Base-by-base conservation (phyloP, 495 filamentous ascomycete genomes). In the Evansstolkia leycettana region DNA sequence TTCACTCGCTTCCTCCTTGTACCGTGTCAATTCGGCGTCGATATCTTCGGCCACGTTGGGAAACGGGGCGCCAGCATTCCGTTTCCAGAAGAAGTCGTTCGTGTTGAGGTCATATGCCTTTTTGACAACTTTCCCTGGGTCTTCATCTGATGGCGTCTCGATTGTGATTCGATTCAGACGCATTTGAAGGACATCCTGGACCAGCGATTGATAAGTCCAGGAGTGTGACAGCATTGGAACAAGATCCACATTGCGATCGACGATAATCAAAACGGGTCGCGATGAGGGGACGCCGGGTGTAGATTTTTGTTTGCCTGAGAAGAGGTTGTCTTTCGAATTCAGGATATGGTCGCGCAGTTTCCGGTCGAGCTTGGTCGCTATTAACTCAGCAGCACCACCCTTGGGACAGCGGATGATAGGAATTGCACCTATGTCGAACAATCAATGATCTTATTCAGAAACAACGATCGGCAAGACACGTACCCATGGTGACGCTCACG, bases 181-280 rank as follows among this genome's bases (percentile, higher is more conserved):
- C 84, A 93, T 92, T 26, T 82, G 76, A 38, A 96, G 76, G 6
- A 99, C 81, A 59, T 99, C 92, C 43, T 94, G 81, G 19, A 95
- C 86, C 12, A 99, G 70, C 1, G 87, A 94, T 51, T 96, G 90
- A 50, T 99, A 99, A 3, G 87, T 95, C 90, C 90, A 99, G 1
- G 88, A 94, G 59, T 99, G 90, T 15, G 88, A 94, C 1, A 96
- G 70, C 92, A 96, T 96, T n/a, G 92, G 87, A 39, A 94, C 84
- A 24, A 96, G 56, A 57, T 99, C 90, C 15, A 99, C 78, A 42
- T 92, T 96, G 40, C 90, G 81, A 58, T 96, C 90, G 29, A 94
- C 78, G 33, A 95, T 78, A 38, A 95, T 71, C 35, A 95, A 71
- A 0, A 93, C 84, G 0, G 88, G 88, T 18, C 87, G 67, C 14